These are phyloP conservation scores for Pharnaceum exiguum DNA, from an alignment of 148 eudicot genomes.

Conservation along the genomic window DNA sequence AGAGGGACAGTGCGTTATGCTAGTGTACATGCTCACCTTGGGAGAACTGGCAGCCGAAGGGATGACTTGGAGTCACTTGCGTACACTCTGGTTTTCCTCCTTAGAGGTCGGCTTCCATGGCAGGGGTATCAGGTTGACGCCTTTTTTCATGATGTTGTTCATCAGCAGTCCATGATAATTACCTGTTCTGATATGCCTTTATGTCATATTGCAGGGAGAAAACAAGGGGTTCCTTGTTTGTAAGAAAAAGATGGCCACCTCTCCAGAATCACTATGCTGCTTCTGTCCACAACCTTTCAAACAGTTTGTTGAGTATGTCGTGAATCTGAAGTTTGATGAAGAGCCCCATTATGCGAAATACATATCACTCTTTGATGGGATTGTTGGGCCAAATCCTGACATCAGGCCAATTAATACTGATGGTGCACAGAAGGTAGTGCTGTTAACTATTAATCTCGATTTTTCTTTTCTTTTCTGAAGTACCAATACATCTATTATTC, in stretches of 20 bases:
- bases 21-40: slow-evolving; percentile 97
- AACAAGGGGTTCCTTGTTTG: slow-evolving; percentile 90
- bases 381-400: slow-evolving; percentile 91
- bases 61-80: slow-evolving; percentile 98
- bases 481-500: too few relatives aligned
- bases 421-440: slow-evolving; percentile 88
- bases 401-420: slow-evolving; percentile 93
- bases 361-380: slow-evolving; percentile 84
- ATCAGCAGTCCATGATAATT: background rate
- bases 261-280: slow-evolving; percentile 78
- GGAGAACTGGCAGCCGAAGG: slow-evolving; percentile 89
- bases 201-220: slow-evolving; percentile 72
- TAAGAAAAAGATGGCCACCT: slow-evolving; percentile 95
- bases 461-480: slow-evolving; percentile 3
- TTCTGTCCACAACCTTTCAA: slow-evolving; percentile 78
- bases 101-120: slow-evolving; percentile 95
- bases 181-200: slow-evolving; percentile 3
- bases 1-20: slow-evolving; percentile 98
- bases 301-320: slow-evolving; percentile 78
- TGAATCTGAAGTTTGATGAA: slow-evolving; percentile 89
- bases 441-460: too few relatives aligned
- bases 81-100: slow-evolving; percentile 83
- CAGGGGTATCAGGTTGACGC: slow-evolving; percentile 72
- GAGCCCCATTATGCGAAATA: slow-evolving; percentile 89
- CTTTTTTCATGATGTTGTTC: background rate